Conservation (phyloP, 352 stramenopile species). For the Pythium plurisporium region DNA sequence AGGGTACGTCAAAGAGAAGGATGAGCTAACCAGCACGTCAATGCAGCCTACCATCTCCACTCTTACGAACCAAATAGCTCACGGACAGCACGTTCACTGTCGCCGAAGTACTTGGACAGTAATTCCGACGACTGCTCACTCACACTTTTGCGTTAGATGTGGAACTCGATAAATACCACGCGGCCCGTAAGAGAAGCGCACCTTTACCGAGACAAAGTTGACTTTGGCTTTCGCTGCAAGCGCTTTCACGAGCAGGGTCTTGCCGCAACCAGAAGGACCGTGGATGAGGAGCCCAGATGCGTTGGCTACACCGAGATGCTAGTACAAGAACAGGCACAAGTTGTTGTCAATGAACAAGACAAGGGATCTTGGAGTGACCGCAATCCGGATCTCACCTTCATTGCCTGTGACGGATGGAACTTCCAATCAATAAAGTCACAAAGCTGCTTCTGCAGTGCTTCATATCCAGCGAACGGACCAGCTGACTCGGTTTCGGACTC, state of each 20-base stretch:
- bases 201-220: conserved; percentile 83
- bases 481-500: not conserved
- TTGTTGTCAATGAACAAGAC: conserved; percentile 4
- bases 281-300: conserved; percentile 75
- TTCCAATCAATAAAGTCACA: conserved; percentile 64
- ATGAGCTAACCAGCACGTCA: no score
- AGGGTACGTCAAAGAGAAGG: not conserved
- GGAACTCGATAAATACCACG: no score
- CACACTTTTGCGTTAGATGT: no score
- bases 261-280: conserved; percentile 76
- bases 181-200: no score
- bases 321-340: not conserved
- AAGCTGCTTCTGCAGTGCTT: conserved; percentile 48
- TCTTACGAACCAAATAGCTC: conserved; percentile 60
- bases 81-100: conserved; percentile 79
- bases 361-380: not conserved
- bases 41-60: no score
- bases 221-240: conserved; percentile 55
- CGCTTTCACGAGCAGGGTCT: conserved; percentile 70
- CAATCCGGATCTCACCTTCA: conserved; percentile 41
- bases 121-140: conserved; percentile 75
- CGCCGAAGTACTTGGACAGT: conserved; percentile 85
- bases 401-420: conserved; percentile 53
- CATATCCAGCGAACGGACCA: conserved; percentile 60
- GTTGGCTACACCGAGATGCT: conserved; percentile 62